phyloP scores from a whole-genome alignment of 1,139 yeast species.

The Yamadazyma dendronema region DNA sequence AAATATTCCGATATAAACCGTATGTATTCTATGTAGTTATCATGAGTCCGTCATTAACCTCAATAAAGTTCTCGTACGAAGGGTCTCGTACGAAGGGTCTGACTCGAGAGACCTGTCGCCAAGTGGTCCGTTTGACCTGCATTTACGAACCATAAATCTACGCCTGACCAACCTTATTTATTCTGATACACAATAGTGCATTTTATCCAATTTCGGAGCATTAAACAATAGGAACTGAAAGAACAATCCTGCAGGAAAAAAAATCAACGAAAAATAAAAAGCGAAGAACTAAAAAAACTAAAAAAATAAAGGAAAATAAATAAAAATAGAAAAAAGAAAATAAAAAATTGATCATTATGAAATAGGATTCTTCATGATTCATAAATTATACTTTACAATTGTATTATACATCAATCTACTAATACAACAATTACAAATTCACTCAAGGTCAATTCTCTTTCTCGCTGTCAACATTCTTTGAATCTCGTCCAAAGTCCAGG shows the following conservation, averaged over 20 bases:
- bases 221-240: background rate
- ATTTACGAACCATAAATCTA: too few species aligned
- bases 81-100: too few species aligned
- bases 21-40: background rate
- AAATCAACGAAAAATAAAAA: background rate
- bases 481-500: slow-evolving; percentile 41
- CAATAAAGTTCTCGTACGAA: too few species aligned
- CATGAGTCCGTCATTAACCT: too few species aligned
- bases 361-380: background rate
- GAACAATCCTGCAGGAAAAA: background rate
- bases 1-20: slow-evolving; percentile 1
- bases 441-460: slow-evolving; percentile 30
- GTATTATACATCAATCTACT: too few species aligned
- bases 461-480: slow-evolving; percentile 37
- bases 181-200: too few species aligned
- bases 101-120: too few species aligned
- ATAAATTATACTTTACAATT: background rate
- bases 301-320: too few species aligned
- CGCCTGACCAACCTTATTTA: too few species aligned
- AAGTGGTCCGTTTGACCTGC: too few species aligned
- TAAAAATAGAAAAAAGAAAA: too few species aligned
- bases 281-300: background rate
- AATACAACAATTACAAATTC: too few species aligned
- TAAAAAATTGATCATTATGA: background rate
- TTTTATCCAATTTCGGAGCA: background rate